phyloP scores from a whole-genome alignment of 768 basidiomycete species.

The Auriculariales sp. region DNA sequence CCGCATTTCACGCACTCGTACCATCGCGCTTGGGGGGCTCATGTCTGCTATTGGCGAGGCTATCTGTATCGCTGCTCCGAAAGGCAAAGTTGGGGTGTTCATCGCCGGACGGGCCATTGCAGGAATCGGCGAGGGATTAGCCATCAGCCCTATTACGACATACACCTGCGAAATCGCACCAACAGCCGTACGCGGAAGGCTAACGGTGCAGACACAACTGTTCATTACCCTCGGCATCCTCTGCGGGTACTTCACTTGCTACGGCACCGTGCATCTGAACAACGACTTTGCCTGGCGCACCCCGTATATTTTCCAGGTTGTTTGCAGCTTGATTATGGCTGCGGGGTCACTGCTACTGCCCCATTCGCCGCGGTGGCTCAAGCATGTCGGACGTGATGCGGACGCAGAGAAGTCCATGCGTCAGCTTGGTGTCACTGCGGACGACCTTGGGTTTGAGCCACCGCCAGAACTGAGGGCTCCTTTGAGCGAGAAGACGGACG shows the following conservation, averaged over 20 bases:
- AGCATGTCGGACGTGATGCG: constrained; percentile 18
- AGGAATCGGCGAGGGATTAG: constrained; percentile 32
- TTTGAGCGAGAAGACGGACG: no score
- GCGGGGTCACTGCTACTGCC: constrained; percentile 19
- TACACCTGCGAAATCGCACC: constrained; percentile 30
- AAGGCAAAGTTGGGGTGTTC: constrained; percentile 20
- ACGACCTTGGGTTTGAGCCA: no score
- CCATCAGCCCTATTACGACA: constrained; percentile 24
- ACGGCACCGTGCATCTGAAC: constrained; percentile 18
- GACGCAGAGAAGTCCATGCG: constrained; percentile 19
- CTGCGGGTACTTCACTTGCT: constrained; percentile 25
- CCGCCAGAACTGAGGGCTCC: no score
- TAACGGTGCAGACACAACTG: constrained; percentile 27
- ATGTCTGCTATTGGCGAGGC: constrained; percentile 28
- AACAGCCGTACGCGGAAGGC: constrained; percentile 23
- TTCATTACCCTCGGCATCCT: constrained; percentile 29
- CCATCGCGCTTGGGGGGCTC: constrained; percentile 26
- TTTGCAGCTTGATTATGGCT: constrained; percentile 16
- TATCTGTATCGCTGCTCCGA: constrained; percentile 21
- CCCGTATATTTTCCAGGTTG: constrained; percentile 22
- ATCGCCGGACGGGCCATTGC: constrained; percentile 31
- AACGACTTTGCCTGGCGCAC: constrained; percentile 23
- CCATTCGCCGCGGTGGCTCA: constrained; percentile 28
- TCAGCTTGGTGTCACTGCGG: constrained; percentile 12
- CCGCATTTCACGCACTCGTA: constrained; percentile 29